These are phyloP conservation scores for Groenewaldozyma tartarivorans DNA, from an alignment of 805 yeast species.

Conservation along the genomic window DNA sequence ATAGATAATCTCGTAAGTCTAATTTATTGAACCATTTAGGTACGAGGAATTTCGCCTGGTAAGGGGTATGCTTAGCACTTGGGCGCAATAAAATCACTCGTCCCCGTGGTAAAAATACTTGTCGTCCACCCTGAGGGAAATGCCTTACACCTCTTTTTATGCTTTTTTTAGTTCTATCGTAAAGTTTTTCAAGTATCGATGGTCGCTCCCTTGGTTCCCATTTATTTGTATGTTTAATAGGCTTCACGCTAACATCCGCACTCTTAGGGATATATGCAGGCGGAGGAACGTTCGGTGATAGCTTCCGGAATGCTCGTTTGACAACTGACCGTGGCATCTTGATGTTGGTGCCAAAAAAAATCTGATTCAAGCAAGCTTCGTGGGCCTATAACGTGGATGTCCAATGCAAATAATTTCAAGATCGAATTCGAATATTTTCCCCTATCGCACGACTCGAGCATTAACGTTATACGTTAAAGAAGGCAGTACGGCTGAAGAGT, in stretches of 20 bases:
- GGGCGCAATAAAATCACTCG: conserved; percentile 75
- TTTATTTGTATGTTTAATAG: background rate
- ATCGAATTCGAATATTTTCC: too few species aligned
- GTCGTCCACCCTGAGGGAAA: conserved; percentile 69
- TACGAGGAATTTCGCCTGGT: conserved; percentile 91
- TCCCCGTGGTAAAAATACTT: conserved; percentile 79
- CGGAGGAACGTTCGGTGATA: conserved; percentile 15
- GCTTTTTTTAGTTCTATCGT: conserved; percentile 9
- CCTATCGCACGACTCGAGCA: too few species aligned
- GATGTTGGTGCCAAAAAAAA: too few species aligned
- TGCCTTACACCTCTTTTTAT: conserved; percentile 50
- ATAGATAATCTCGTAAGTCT: conserved; percentile 89
- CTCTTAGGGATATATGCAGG: conserved; percentile 14
- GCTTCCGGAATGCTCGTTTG: conserved; percentile 5
- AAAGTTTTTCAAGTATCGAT: conserved; percentile 9
- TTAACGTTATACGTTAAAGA: too few species aligned
- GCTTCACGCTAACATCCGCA: background rate
- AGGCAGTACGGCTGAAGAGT: too few species aligned
- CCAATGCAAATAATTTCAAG: too few species aligned
- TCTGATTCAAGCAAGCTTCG: too few species aligned
- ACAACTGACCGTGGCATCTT: conserved; percentile 9
- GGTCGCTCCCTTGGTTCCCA: conserved; percentile 3
- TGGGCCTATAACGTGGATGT: too few species aligned
- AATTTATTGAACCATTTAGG: conserved; percentile 89
- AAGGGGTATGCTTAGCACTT: conserved; percentile 94